phyloP scores from a whole-genome alignment of 345 rosid genomes.

The Leavenworthia alabamica region DNA sequence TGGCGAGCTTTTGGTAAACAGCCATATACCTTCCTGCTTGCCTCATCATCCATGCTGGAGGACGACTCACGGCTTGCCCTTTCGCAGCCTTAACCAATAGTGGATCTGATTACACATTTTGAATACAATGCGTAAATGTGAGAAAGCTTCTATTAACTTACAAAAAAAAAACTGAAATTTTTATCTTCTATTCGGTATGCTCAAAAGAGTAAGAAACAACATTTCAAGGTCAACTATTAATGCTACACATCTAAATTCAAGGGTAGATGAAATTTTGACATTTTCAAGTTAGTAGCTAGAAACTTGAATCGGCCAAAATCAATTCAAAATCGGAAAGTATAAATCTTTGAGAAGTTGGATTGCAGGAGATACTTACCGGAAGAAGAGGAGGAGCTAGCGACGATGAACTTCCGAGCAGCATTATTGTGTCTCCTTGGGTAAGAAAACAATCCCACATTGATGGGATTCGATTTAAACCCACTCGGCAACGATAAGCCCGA shows the following conservation, averaged over 20 bases:
- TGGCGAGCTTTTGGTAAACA: constrained; percentile 86
- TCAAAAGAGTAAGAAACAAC: background rate
- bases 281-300: background rate
- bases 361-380: constrained; percentile 5
- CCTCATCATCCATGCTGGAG: constrained; percentile 99
- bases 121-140: background rate
- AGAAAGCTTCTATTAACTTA: constrained; percentile 14
- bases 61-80: constrained; percentile 66
- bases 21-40: constrained; percentile 99
- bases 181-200: background rate
- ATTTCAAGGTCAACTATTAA: background rate
- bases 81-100: constrained; percentile 85
- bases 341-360: background rate
- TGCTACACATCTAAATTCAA: background rate
- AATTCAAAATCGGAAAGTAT: background rate
- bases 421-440: constrained; percentile 21
- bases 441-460: constrained; percentile 32
- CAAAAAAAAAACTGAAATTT: background rate
- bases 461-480: constrained; percentile 34
- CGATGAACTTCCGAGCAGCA: constrained; percentile 24
- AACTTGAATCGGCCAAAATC: background rate
- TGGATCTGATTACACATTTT: constrained; percentile 46
- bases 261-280: background rate
- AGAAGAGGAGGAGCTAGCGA: constrained; percentile 47
- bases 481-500: constrained; percentile 30